Evolutionary conservation across 2,329 filamentous ascomycete genomes (phyloP), one percentile per base, ranked within the genome.

Genomic region (Volutella citrinella): DNA sequence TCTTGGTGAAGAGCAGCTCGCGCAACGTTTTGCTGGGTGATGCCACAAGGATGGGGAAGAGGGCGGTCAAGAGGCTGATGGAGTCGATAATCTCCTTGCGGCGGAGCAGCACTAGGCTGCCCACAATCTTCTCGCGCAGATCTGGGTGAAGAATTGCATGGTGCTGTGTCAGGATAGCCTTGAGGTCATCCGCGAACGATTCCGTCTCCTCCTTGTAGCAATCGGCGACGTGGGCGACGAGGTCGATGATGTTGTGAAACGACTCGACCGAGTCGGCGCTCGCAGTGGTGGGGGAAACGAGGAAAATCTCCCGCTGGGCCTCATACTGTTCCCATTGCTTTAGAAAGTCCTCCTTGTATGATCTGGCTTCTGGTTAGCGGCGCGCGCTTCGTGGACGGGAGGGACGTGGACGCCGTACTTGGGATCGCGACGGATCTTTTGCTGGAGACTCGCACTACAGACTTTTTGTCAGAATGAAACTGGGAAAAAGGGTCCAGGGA

Each of bases 31-130:
- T 98, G 67, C 88, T 95, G 3, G 87, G 84, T 2, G 93, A 95
- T n/a, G 85, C 76, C 7, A 95, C 82, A 21, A 98, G 78, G 49
- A 98, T 87, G 1, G 91, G 91, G 63, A 97, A 96, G n/a, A 97
- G 73, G 0, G 88, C 90, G 40, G 93, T 91, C 27, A 97, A 74
- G 3, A 97, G 76, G 46, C 75, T 80, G 27, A 81, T 75, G 16
- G 90, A 95, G 60, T 95, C 85, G 45, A 98, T 82, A 27, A 96
- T 77, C 5, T 96, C 89, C 64, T 98, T 98, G 59, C 90, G 87
- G 38, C 87, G 76, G 43, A 98, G 66, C 30, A 98, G 70, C 18
- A 94, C 86, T 51, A 98, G 68, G 59, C 87, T 94, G 30, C 87
- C 87, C 3, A 97, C 91, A 37, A 97, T 79, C 75, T 97, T 97